phyloP scores from a whole-genome alignment of 225 moss, liverwort and hornwort genomes.

The Pleurozium schreberi region DNA sequence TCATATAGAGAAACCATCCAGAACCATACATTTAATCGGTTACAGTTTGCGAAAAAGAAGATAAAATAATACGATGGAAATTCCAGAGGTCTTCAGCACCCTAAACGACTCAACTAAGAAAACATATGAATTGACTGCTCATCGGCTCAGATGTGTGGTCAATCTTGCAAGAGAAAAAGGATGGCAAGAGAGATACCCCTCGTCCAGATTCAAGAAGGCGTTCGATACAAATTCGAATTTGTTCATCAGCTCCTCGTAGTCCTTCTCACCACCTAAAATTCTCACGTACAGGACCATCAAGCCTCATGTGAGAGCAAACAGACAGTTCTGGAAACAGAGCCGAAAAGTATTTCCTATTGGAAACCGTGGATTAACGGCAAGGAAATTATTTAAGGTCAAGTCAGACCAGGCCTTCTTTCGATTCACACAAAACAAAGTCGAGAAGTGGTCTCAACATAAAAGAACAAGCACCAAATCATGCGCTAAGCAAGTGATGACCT shows the following conservation, averaged over 20 bases:
- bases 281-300: constrained; percentile 3
- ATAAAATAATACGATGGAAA: not conserved
- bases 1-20: not conserved
- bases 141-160: not conserved
- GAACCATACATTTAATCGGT: not conserved
- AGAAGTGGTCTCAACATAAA: not conserved
- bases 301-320: not conserved
- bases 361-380: not conserved
- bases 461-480: not conserved
- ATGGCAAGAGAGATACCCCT: constrained; percentile 40
- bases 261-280: constrained; percentile 70
- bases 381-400: not conserved
- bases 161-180: not conserved
- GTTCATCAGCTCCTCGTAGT: constrained; percentile 86
- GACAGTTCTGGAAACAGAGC: no score
- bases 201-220: constrained; percentile 67
- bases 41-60: not conserved
- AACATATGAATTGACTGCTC: not conserved
- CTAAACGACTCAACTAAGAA: not conserved
- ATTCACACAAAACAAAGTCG: not conserved
- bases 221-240: constrained; percentile 79
- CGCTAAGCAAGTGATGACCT: not conserved
- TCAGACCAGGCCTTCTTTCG: not conserved
- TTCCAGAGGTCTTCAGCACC: not conserved
- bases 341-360: not conserved